Conservation (phyloP, 2,329 filamentous ascomycete genomes). For the Sarocladium brachiariae region DNA sequence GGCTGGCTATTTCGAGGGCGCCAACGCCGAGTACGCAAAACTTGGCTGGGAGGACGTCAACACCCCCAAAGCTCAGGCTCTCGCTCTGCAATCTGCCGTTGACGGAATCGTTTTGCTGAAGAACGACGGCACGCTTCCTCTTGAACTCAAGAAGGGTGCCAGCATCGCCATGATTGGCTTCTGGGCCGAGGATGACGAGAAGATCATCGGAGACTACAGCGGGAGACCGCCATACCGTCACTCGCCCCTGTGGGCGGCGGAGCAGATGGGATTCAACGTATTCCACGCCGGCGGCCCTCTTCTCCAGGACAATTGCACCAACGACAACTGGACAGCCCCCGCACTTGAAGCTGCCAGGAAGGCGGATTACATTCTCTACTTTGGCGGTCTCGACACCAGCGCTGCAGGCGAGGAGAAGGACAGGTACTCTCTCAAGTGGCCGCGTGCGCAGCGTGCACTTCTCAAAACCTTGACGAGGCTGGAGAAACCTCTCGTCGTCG, state of each 20-base stretch:
- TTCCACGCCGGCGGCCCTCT: conserved; percentile 31
- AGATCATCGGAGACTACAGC: conserved; percentile 21
- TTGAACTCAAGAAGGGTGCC: conserved; percentile 23
- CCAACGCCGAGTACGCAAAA: conserved; percentile 36
- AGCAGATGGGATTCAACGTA: conserved; percentile 14
- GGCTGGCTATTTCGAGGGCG: conserved; percentile 51
- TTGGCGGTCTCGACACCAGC: conserved; percentile 47
- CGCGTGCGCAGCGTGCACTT: conserved; percentile 41
- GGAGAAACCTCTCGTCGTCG: conserved; percentile 42
- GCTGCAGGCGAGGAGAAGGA: conserved; percentile 47
- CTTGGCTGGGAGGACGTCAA: conserved; percentile 50
- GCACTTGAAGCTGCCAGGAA: conserved; percentile 32
- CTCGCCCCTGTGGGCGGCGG: conserved; percentile 36
- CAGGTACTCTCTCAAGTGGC: conserved; percentile 43
- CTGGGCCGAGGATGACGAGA: conserved; percentile 22
- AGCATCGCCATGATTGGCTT: conserved; percentile 24
- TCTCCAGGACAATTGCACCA: conserved; percentile 15
- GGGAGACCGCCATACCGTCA: conserved; percentile 45
- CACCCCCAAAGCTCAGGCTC: conserved; percentile 42
- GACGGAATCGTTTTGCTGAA: conserved; percentile 44
- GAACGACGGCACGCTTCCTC: conserved; percentile 44
- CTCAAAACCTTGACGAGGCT: conserved; percentile 32
- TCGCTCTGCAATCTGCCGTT: conserved; percentile 48
- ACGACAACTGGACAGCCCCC: conserved; percentile 24
- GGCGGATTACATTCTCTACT: conserved; percentile 46